Evolutionary conservation across 1,284 basidiomycete species (phyloP), one percentile per base, ranked within the genome.

Genomic region (Moesziomyces parantarcticus): DNA sequence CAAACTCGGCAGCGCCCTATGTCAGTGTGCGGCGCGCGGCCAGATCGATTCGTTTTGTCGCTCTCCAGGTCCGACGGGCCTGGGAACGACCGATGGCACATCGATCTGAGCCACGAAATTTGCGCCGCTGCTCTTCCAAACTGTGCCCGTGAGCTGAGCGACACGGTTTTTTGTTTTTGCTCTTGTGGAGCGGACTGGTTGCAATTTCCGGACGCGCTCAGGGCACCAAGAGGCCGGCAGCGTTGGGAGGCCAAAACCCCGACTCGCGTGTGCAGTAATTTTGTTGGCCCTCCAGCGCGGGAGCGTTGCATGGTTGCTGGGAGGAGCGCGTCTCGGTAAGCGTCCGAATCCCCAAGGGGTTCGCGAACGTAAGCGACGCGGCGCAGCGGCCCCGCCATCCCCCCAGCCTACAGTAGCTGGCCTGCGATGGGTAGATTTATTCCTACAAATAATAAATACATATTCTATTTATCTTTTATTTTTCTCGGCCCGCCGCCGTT

Each of bases 31-130:
- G 36, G 36, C 16, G 36, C 36, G 36, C 36, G 16, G 16, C 23
- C 54, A 54, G 29, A 46, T 46, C 52, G 43, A 54, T 54, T 36
- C 10, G 25, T 32, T 48, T 48, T 10, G 40, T 50, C n/a, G 21
- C 1, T 1, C 5, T 45, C 48, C 49, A 58, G 44, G 57, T 51
- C 57, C 44, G 57, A 52, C 32, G 34, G 50, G 50, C 49, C 36
- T 58, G 57, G 57, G 57, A 58, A 58, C 57, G 26, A 25, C 29
- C 36, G 45, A 53, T 40, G 42, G 49, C 45, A 51, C 50, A 47
- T 43, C 44, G 25, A 41, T 32, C 39, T 20, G 47, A 32, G 25
- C 13, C 47, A 39, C 29, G 29, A 39, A 21, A 44, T 21, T 39
- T 32, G n/a, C 26, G 21, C 6, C 11, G 44, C 44, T 21, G 25